phyloP scores from a whole-genome alignment of 2,329 filamentous ascomycete species.

The Epichloe elymi region DNA sequence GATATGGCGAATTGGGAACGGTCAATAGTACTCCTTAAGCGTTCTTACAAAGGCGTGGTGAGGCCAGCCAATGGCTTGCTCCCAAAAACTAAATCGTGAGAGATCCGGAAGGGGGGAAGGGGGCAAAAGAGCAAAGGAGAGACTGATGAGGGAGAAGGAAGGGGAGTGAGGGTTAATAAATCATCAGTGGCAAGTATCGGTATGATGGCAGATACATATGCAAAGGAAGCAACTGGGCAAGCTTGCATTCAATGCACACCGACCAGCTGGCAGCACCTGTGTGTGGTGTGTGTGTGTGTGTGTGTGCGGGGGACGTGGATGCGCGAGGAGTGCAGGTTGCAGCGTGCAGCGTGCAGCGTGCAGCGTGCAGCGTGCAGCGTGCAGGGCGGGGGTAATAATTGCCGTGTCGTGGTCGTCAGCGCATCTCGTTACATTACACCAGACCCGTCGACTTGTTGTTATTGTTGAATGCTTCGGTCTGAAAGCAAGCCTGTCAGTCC shows the following conservation, averaged over 20 bases:
- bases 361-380: too few species aligned
- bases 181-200: background rate
- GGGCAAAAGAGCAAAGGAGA: background rate
- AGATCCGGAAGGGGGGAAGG: background rate
- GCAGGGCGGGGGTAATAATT: too few species aligned
- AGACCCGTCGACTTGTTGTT: background rate
- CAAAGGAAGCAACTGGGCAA: too few species aligned
- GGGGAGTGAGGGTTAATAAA: background rate
- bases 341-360: too few species aligned
- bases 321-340: too few species aligned
- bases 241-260: background rate
- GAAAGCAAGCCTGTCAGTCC: background rate
- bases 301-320: too few species aligned
- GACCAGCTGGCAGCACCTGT: constrained; percentile 1
- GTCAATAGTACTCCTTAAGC: too few species aligned
- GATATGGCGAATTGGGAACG: background rate
- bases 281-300: too few species aligned
- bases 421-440: background rate
- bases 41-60: background rate
- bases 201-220: too few species aligned
- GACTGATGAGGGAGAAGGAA: background rate
- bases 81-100: background rate
- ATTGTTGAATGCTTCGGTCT: background rate
- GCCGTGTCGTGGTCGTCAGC: too few species aligned
- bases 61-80: background rate